A percentile compares a stretch with the other conserved stretches of the same genome.
Evolutionary conservation across 2,329 filamentous ascomycete genomes (phyloP).

Genomic region (Colletotrichum orchidophilum): DNA sequence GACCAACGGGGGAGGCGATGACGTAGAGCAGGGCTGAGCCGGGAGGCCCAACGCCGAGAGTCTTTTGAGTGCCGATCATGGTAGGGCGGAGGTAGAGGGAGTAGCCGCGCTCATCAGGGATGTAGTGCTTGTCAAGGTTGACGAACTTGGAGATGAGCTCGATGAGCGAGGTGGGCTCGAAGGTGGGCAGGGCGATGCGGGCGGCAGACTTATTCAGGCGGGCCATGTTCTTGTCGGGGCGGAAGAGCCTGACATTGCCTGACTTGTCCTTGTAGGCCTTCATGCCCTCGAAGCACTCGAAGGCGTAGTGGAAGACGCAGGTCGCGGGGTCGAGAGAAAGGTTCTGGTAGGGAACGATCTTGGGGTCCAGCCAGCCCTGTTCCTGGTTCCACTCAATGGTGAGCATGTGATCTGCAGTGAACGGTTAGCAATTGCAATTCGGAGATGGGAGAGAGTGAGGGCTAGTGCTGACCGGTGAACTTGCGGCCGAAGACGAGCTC

Average conservation of each 20-base stretch:
- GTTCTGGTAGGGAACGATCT: constrained; percentile 95
- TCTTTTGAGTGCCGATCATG: constrained; percentile 96
- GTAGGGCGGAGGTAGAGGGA: constrained; percentile 95
- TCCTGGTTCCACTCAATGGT: constrained; percentile 90
- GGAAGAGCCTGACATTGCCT: constrained; percentile 85
- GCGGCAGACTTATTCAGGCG: constrained; percentile 91
- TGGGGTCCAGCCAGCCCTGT: constrained; percentile 83
- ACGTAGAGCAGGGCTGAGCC: constrained; percentile 92
- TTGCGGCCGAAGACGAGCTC: constrained; percentile 89
- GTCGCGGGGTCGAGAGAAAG: constrained; percentile 95
- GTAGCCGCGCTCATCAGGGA: constrained; percentile 87
- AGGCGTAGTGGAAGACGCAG: constrained; percentile 98
- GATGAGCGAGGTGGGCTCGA: constrained; percentile 78
- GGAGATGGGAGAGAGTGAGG: not conserved
- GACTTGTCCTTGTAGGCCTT: constrained; percentile 94
- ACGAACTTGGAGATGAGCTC: constrained; percentile 84
- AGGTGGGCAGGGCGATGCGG: constrained; percentile 91
- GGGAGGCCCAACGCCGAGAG: constrained; percentile 91
- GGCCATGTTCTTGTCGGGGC: constrained; percentile 95
- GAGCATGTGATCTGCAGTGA: constrained; percentile 88
- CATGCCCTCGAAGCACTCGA: constrained; percentile 98
- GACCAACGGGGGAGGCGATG: constrained; percentile 95
- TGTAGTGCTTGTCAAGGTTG: constrained; percentile 86
- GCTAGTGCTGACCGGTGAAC: constrained; percentile 76
- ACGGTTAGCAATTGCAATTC: not conserved